Evolutionary conservation across 2,329 filamentous ascomycete genomes (phyloP).

Genomic region (Penicillium sp.): DNA sequence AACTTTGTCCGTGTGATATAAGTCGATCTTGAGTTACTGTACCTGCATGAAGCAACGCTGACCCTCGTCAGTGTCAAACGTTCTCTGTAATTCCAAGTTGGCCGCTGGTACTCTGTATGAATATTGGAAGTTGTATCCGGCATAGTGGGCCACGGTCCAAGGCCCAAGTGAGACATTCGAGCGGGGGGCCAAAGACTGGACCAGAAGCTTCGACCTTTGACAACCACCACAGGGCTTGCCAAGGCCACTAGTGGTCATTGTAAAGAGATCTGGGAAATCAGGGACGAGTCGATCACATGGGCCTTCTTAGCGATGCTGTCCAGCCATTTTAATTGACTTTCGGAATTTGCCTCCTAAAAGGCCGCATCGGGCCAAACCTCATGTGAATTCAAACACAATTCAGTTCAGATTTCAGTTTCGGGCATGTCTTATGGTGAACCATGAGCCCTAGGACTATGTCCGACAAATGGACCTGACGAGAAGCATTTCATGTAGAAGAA

Average conservation of each 20-base stretch:
- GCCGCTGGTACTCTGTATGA: too few relatives aligned
- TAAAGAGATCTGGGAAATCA: background rate
- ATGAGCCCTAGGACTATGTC: too few relatives aligned
- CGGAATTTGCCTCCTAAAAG: background rate
- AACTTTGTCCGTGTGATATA: background rate
- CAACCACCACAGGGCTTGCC: background rate
- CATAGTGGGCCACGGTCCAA: background rate
- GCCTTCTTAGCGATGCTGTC: background rate
- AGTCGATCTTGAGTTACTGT: background rate
- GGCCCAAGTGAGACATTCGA: slow-evolving; percentile 3
- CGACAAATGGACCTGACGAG: too few relatives aligned
- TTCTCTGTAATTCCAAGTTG: background rate
- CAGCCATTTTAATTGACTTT: slow-evolving; percentile 1
- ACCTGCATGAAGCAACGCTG: slow-evolving; percentile 3
- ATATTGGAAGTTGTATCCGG: background rate
- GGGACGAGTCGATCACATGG: background rate
- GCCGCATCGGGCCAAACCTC: background rate
- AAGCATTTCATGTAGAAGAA: background rate
- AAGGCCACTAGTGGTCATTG: background rate
- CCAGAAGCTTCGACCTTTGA: background rate
- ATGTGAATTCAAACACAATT: background rate
- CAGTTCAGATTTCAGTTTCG: background rate
- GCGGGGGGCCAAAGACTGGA: background rate
- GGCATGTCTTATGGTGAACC: background rate
- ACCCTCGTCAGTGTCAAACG: background rate